These are phyloP conservation scores for Lachnellula arida DNA, from an alignment of 2,329 filamentous ascomycete species.

Conservation along the genomic window DNA sequence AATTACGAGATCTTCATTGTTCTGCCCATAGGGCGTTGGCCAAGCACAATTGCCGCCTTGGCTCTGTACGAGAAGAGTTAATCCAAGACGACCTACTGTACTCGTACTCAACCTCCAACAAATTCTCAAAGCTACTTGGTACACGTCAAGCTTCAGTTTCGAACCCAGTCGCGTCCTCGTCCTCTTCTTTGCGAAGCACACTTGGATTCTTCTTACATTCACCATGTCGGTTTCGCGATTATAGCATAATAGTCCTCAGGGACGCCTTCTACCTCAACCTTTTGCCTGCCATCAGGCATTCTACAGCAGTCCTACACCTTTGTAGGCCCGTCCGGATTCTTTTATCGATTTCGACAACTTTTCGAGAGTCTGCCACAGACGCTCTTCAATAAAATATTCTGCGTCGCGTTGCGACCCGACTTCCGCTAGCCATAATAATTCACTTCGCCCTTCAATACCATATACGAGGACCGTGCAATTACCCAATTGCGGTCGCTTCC, in stretches of 20 bases:
- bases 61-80: too few relatives aligned
- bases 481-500: not conserved
- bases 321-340: constrained; percentile 1
- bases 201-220: constrained; percentile 20
- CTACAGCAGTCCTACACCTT: constrained; percentile 7
- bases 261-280: constrained; percentile 33
- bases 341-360: constrained; percentile 4
- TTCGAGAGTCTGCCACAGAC: constrained; percentile 6
- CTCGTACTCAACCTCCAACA: not conserved
- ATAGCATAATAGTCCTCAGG: constrained; percentile 43
- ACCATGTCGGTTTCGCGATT: constrained; percentile 31
- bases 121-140: not conserved
- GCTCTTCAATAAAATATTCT: constrained; percentile 2
- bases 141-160: not conserved
- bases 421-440: not conserved
- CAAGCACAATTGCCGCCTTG: not conserved
- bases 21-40: not conserved
- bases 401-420: constrained; percentile 1
- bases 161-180: not conserved
- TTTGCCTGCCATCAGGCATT: constrained; percentile 16
- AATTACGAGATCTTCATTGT: too few relatives aligned
- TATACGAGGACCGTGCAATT: not conserved
- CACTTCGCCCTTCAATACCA: constrained; percentile 6
- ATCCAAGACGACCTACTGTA: not conserved
- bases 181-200: constrained; percentile 16